Evolutionary conservation across 23 red algal genomes (phyloP).

Genomic region (Chondrus crispus): DNA sequence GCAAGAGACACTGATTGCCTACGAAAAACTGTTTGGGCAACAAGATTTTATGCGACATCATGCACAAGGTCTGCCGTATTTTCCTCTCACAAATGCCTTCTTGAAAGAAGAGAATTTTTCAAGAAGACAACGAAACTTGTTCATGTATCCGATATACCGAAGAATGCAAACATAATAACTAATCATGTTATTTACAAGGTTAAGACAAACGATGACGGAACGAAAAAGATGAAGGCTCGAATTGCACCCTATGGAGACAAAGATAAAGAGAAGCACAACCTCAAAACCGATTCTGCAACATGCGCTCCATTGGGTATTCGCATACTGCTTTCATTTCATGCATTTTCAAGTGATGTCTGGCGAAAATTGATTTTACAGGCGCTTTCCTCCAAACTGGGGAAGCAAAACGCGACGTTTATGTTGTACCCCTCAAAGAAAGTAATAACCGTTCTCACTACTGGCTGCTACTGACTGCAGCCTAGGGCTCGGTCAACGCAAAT

Average conservation of each 20-base stretch:
- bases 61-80: not conserved
- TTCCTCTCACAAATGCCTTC: not conserved
- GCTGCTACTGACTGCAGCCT: not conserved
- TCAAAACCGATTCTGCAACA: not conserved
- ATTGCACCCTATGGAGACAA: constrained; percentile 17
- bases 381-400: not conserved
- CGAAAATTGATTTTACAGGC: not conserved
- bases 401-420: not conserved
- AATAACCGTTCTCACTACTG: not conserved
- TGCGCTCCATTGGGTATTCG: constrained; percentile 7
- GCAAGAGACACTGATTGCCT: not conserved
- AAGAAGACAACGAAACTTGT: not conserved
- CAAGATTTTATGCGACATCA: constrained; percentile 12
- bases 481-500: not conserved
- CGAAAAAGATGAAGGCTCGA: not conserved
- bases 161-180: not conserved
- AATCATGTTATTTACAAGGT: constrained; percentile 15
- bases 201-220: constrained; percentile 12
- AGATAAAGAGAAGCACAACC: not conserved
- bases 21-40: not conserved
- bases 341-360: not conserved
- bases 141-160: not conserved
- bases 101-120: not conserved
- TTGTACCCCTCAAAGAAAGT: not conserved
- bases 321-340: not conserved